Percentiles rank a stretch among this genome's conserved stretches.
Conservation (phyloP, 2,329 filamentous ascomycete genomes). For the Diaporthe australafricana region DNA sequence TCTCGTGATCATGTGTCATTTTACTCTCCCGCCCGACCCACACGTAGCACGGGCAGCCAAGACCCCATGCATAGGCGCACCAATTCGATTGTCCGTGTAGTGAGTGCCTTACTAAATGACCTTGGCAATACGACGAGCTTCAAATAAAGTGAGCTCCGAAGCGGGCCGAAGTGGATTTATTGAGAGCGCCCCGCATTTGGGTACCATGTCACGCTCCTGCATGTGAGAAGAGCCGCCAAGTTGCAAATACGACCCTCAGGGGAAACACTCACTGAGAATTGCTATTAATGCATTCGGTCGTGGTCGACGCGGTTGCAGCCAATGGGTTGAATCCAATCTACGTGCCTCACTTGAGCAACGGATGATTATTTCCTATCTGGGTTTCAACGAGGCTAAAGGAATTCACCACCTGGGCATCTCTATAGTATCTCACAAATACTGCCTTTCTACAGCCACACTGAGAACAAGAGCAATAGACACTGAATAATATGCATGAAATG, state of each 20-base stretch:
- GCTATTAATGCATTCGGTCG: too few relatives aligned
- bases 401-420: too few relatives aligned
- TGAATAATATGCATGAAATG: too few relatives aligned
- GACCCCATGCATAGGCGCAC: slow-evolving; percentile 10
- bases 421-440: too few relatives aligned
- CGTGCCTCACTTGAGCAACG: too few relatives aligned
- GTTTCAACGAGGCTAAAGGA: too few relatives aligned
- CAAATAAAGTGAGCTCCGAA: slow-evolving; percentile 2
- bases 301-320: too few relatives aligned
- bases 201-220: not conserved
- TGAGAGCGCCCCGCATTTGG: slow-evolving; percentile 1
- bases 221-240: not conserved
- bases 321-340: too few relatives aligned
- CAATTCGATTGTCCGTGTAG: slow-evolving; percentile 4
- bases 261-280: not conserved
- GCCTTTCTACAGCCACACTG: too few relatives aligned
- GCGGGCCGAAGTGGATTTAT: not conserved
- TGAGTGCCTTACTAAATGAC: not conserved
- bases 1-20: slow-evolving; percentile 26
- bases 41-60: slow-evolving; percentile 23
- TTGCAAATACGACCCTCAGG: not conserved
- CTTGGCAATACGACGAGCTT: slow-evolving; percentile 12
- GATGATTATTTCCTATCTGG: too few relatives aligned
- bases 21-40: not conserved
- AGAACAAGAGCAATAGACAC: too few relatives aligned